A percentile compares a stretch with the other conserved stretches of the same genome.
phyloP scores from a whole-genome alignment of 306 rosid species.

The Vachellia collinsii region DNA sequence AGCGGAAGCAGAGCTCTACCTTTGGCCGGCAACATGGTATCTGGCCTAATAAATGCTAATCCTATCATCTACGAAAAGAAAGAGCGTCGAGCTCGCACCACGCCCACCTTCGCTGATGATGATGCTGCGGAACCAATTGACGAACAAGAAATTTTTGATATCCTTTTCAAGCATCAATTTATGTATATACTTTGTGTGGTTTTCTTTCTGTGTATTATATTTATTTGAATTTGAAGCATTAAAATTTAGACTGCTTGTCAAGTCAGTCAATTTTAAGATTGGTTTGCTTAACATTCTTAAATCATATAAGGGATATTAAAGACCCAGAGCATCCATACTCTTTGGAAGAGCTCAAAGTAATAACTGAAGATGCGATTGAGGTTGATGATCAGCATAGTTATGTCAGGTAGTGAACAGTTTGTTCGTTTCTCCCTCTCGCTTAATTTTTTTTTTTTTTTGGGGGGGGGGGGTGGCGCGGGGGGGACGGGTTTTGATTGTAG shows the following conservation, averaged over 20 bases:
- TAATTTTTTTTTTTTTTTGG: neutral
- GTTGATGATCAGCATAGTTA: constrained; percentile 71
- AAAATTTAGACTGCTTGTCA: neutral
- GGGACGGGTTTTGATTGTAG: neutral
- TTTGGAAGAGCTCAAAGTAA: constrained; percentile 94
- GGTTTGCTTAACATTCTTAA: constrained; percentile 64
- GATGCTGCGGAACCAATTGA: constrained; percentile 69
- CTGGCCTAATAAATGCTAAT: constrained; percentile 77
- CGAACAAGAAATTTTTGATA: constrained; percentile 87
- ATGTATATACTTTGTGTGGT: neutral
- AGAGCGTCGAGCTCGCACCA: constrained; percentile 66
- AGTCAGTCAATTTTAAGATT: neutral
- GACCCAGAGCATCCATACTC: constrained; percentile 95
- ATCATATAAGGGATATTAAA: constrained; percentile 91
- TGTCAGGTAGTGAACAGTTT: constrained; percentile 60
- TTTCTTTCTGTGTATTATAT: neutral
- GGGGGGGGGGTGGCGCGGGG: neutral
- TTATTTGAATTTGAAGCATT: neutral
- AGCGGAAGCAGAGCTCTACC: constrained; percentile 9
- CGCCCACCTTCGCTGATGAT: constrained; percentile 45
- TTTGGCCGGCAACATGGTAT: constrained; percentile 56
- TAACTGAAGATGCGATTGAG: constrained; percentile 86
- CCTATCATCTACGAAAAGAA: constrained; percentile 83
- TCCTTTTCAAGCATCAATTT: constrained; percentile 45
- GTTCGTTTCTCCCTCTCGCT: neutral